Evolutionary conservation across 179 eudicot species (phyloP).

Genomic region (Beta lomatogona): DNA sequence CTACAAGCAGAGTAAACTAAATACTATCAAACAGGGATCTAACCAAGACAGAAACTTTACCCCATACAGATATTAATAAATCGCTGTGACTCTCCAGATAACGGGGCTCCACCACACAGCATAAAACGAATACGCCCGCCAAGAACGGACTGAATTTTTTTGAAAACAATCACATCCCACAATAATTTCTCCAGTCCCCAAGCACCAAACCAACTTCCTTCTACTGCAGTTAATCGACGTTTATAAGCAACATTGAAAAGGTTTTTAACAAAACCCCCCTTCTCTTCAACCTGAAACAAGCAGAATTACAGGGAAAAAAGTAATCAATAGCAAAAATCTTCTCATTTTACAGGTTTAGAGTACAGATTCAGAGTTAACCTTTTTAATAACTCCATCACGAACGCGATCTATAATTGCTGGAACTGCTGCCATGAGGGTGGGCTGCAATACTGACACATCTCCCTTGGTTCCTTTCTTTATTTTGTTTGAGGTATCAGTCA

Average conservation of each 20-base stretch:
- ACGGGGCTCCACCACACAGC: constrained; percentile 98
- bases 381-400: constrained; percentile 83
- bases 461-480: constrained; percentile 94
- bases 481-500: constrained; percentile 93
- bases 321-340: neutral
- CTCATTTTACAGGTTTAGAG: constrained; percentile 1
- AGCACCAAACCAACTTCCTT: constrained; percentile 95
- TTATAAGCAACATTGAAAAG: constrained; percentile 70
- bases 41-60: constrained; percentile 42
- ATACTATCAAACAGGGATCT: neutral
- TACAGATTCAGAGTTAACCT: constrained; percentile 46
- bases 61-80: constrained; percentile 96
- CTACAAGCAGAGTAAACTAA: neutral
- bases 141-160: constrained; percentile 69
- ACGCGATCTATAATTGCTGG: constrained; percentile 98
- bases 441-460: constrained; percentile 76
- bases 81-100: constrained; percentile 89
- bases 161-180: constrained; percentile 80
- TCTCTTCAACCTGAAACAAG: constrained; percentile 70
- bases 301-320: neutral
- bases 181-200: constrained; percentile 75
- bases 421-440: constrained; percentile 93
- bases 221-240: constrained; percentile 77
- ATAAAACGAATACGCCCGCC: constrained; percentile 91
- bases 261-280: constrained; percentile 63